phyloP scores from a whole-genome alignment of 305 asterid genomes.

The Solanum hybrid region DNA sequence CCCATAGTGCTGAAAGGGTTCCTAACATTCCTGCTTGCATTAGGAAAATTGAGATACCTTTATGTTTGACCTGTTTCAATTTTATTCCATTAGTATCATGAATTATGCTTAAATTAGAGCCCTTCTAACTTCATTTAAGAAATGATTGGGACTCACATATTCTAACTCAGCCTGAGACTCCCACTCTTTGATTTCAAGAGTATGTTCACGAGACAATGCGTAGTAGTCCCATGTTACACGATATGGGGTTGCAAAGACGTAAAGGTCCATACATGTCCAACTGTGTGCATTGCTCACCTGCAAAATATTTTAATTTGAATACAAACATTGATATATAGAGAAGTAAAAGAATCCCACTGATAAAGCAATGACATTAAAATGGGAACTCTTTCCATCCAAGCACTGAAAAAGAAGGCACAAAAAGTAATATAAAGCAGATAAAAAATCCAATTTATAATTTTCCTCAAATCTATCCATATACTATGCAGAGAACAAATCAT shows the following conservation, averaged over 20 bases:
- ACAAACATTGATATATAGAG: neutral
- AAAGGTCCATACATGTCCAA: slow-evolving; percentile 94
- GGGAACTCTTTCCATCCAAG: neutral
- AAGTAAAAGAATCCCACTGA: neutral
- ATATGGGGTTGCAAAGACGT: slow-evolving; percentile 86
- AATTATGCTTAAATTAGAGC: neutral
- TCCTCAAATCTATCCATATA: neutral
- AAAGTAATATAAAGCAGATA: neutral
- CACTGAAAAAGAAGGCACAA: neutral
- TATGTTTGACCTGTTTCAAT: slow-evolving; percentile 48
- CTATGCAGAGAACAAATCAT: neutral
- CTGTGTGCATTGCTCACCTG: slow-evolving; percentile 78
- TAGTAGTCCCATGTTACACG: slow-evolving; percentile 97
- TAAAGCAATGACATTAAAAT: neutral
- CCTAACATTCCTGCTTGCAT: slow-evolving; percentile 92
- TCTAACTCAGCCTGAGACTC: slow-evolving; percentile 67
- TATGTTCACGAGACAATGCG: slow-evolving; percentile 64
- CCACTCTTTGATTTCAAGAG: slow-evolving; percentile 84
- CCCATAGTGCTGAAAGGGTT: slow-evolving; percentile 85
- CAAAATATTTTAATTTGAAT: neutral
- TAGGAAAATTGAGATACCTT: slow-evolving; percentile 84
- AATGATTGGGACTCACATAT: slow-evolving; percentile 22
- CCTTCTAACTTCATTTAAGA: neutral
- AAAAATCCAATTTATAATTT: neutral
- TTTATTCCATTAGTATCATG: neutral